Conservation (phyloP, 257 asterid genomes). For the Capsicum baccatum region DNA sequence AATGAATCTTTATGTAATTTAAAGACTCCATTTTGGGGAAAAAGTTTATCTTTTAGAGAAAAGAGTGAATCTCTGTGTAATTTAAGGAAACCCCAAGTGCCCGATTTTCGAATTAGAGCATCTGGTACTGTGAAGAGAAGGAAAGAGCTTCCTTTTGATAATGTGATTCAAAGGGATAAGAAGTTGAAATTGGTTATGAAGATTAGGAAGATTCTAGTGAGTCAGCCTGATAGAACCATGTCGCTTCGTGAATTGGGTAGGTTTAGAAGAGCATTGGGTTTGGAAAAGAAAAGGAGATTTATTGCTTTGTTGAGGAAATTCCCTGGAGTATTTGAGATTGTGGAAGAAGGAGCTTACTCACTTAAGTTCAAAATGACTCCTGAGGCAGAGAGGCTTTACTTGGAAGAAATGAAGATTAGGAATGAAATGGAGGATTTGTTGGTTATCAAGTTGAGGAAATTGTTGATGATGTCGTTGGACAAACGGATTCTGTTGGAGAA, state of each 20-base stretch:
- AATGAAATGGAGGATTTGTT: slow-evolving; percentile 91
- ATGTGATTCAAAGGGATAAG: slow-evolving; percentile 95
- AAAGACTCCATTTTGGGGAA: slow-evolving; percentile 59
- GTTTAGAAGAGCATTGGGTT: slow-evolving; percentile 74
- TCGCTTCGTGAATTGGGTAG: slow-evolving; percentile 79
- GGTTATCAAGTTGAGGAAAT: slow-evolving; percentile 82
- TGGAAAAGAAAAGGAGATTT: slow-evolving; percentile 70
- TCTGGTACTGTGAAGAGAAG: slow-evolving; percentile 79
- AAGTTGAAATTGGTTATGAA: slow-evolving; percentile 84
- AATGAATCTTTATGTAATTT: slow-evolving; percentile 35
- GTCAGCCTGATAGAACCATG: slow-evolving; percentile 88
- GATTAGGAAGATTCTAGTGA: slow-evolving; percentile 83
- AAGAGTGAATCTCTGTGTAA: slow-evolving; percentile 39
- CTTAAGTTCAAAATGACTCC: slow-evolving; percentile 79
- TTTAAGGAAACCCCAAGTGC: slow-evolving; percentile 43
- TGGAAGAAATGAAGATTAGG: slow-evolving; percentile 83
- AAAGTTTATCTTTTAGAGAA: slow-evolving; percentile 41
- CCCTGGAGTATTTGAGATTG: slow-evolving; percentile 92
- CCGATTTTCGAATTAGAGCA: slow-evolving; percentile 55
- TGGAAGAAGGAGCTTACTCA: slow-evolving; percentile 93
- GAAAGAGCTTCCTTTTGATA: slow-evolving; percentile 88
- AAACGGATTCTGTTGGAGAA: slow-evolving; percentile 90
- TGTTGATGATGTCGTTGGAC: slow-evolving; percentile 93
- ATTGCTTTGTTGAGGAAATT: slow-evolving; percentile 80
- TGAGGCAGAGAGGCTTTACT: slow-evolving; percentile 91